These are phyloP conservation scores for Pholiota molesta DNA, from an alignment of 768 basidiomycete genomes.

Conservation along the genomic window DNA sequence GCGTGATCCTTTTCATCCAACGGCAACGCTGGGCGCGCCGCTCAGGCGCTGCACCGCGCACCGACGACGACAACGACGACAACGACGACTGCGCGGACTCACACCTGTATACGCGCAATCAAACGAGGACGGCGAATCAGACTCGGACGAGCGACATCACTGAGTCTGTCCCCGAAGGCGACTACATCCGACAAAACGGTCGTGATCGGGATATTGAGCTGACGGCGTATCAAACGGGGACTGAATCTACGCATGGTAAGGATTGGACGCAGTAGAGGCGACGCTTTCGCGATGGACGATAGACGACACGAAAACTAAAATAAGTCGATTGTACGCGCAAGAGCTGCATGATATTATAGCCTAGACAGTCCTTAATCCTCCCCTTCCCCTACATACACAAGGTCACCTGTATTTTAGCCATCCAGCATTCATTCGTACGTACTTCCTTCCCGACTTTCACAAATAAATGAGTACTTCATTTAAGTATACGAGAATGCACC, in stretches of 20 bases:
- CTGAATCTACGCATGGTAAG: not conserved
- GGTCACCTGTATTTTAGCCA: no score
- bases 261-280: not conserved
- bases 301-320: not conserved
- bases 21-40: constrained; percentile 26
- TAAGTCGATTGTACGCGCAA: not conserved
- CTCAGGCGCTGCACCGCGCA: constrained; percentile 20
- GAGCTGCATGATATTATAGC: not conserved
- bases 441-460: no score
- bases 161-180: not conserved
- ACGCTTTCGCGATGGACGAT: not conserved
- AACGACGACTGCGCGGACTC: not conserved
- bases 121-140: not conserved
- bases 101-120: not conserved
- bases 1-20: constrained; percentile 44
- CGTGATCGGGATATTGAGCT: not conserved
- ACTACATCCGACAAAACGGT: not conserved
- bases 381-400: no score
- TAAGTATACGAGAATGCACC: no score
- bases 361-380: no score
- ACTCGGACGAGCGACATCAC: not conserved
- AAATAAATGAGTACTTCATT: no score
- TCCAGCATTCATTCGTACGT: no score
- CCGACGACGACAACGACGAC: constrained; percentile 8
- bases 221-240: not conserved